Percentiles rank a stretch among this genome's conserved stretches.
Evolutionary conservation across 2,329 filamentous ascomycete species (phyloP).

Genomic region (Colletotrichum sojae): DNA sequence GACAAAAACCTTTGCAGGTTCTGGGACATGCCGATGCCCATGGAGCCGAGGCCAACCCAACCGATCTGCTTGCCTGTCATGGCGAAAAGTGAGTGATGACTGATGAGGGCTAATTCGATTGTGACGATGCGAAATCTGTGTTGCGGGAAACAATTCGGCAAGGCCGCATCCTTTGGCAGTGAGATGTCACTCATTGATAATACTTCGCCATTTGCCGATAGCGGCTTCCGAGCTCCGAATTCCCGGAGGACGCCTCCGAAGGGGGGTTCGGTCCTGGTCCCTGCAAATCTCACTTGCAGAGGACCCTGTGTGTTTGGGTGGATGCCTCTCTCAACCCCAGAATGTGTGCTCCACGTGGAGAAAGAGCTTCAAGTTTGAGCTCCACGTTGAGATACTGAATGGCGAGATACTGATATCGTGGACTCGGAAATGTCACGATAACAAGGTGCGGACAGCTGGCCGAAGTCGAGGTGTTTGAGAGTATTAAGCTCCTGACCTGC

Average conservation of each 20-base stretch:
- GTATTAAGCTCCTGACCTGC: constrained; percentile 7
- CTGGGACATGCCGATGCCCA: constrained; percentile 56
- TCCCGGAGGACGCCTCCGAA: constrained; percentile 25
- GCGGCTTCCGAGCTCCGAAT: constrained; percentile 17
- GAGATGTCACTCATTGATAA: constrained; percentile 8
- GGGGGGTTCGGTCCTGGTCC: constrained; percentile 4
- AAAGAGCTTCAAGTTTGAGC: constrained; percentile 17
- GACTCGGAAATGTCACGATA: constrained; percentile 12
- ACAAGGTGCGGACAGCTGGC: constrained; percentile 14
- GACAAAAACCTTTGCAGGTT: constrained; percentile 66
- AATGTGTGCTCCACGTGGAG: constrained; percentile 32
- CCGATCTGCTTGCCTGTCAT: constrained; percentile 28
- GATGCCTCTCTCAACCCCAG: constrained; percentile 13
- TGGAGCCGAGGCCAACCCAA: constrained; percentile 55
- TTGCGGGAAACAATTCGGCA: neutral
- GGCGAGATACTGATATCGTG: neutral
- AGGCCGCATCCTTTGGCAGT: neutral
- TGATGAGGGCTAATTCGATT: too few species aligned
- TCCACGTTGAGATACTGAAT: constrained; percentile 18
- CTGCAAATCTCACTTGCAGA: constrained; percentile 20
- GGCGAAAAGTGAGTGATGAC: neutral
- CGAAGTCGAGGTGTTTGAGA: neutral
- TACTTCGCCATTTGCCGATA: neutral
- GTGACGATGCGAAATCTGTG: neutral
- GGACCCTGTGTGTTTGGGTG: constrained; percentile 12